Base-by-base conservation (phyloP, 352 stramenopile genomes). In the Halophytophthora batemanensis region DNA sequence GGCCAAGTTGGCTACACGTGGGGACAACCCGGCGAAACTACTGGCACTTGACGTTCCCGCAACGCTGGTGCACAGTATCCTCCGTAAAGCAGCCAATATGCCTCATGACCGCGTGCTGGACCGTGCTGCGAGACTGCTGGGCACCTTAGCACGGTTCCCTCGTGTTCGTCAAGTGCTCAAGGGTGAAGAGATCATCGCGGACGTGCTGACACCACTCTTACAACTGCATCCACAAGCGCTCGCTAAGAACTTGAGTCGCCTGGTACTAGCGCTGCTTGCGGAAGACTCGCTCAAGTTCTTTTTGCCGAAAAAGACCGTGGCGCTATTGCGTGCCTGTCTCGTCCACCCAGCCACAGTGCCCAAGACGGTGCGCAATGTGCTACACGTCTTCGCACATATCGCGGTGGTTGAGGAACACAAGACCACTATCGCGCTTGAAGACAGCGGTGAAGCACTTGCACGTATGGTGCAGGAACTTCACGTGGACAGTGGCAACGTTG, bases 211-310 rank as follows among this genome's bases (percentile, higher is more conserved):
- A 0, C 64, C 67, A 2, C 37, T 90, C 19, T 41, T 92, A 8
- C 77, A 92, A 44, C 69, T 86, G 3, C 72, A 87, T 33, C 67
- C 58, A 13, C 64, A 74, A 19, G 53, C 48, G 0, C 21, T 89
- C 6, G 70, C 66, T 2, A 92, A 92, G 53, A 90, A 92, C 45
- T 64, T 72, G 2, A 84, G 66, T 31, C 69, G 82, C 0, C 53
- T 90, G 4, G 61, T 92, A 11, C 36, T 86, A 15, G 59, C 63
- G 8, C 68, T 92, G 55, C 67, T 92, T 2, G 58, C 74, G 13
- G 77, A 92, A 31, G 79, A 92, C 35, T 86, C 82, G 6, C 66
- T 92, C 31, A 86, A 86, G 53, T 88, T 92, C 31, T 92, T 92
- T 43, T 45, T 92, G 12, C 82, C 78, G 0, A 92, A 92, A 57